Percentiles rank a stretch among this genome's conserved stretches.
phyloP scores from a whole-genome alignment of 148 eudicot genomes.

The Oxyria digyna region DNA sequence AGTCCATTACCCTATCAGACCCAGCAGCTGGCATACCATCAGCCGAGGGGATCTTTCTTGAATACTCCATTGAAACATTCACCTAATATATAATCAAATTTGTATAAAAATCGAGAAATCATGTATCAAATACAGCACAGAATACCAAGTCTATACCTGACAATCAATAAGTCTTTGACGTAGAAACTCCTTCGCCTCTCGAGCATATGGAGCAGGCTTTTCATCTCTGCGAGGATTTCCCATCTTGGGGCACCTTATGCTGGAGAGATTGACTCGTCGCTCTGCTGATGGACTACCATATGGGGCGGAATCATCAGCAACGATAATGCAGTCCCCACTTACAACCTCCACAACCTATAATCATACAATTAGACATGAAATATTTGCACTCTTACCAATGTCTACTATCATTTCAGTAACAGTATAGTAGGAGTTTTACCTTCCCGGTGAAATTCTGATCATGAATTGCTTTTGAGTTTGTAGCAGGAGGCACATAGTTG shows the following conservation, averaged over 20 bases:
- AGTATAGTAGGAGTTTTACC: conserved; percentile 24
- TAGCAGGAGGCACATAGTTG: conserved; percentile 64
- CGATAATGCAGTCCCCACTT: conserved; percentile 83
- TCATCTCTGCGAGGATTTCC: conserved; percentile 67
- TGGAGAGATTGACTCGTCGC: conserved; percentile 89
- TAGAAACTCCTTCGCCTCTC: conserved; percentile 85
- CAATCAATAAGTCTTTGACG: conserved; percentile 78
- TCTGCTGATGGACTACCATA: conserved; percentile 79
- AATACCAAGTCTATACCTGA: conserved; percentile 35
- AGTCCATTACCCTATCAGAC: conserved; percentile 65
- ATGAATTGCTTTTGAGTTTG: conserved; percentile 83
- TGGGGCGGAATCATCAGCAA: conserved; percentile 91
- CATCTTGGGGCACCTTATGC: conserved; percentile 77
- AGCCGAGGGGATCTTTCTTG: conserved; percentile 49
- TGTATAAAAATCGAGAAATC: not conserved
- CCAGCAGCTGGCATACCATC: conserved; percentile 39
- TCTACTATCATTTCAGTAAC: not conserved
- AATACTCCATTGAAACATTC: conserved; percentile 91
- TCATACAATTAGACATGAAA: conserved; percentile 5
- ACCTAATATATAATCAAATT: conserved; percentile 39
- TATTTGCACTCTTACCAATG: not conserved
- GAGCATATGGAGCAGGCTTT: conserved; percentile 63
- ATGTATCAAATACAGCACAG: not conserved
- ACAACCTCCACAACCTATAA: conserved; percentile 83
- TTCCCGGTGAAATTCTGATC: conserved; percentile 93